These are phyloP conservation scores for Tilletia walkeri DNA, from an alignment of 1,284 basidiomycete species.

Conservation along the genomic window DNA sequence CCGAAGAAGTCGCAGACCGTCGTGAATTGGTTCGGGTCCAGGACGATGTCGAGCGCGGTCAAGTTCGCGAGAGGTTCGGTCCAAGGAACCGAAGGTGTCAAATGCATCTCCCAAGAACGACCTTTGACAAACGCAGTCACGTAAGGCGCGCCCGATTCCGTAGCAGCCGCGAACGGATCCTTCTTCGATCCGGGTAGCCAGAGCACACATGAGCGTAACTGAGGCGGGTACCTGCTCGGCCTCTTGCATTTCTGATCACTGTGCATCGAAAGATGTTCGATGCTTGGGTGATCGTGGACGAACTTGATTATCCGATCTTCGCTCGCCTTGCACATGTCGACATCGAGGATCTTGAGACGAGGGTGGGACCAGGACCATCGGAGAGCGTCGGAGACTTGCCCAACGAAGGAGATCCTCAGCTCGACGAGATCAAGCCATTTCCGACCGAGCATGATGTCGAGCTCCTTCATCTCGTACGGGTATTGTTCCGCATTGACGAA, in stretches of 20 bases:
- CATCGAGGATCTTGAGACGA: not conserved
- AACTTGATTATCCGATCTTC: not conserved
- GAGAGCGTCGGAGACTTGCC: not conserved
- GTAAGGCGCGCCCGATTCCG: not conserved
- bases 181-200: not conserved
- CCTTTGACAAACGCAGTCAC: not conserved
- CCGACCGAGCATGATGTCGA: slow-evolving; percentile 3
- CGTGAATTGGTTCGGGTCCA: not conserved
- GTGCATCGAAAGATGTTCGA: slow-evolving; percentile 8
- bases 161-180: slow-evolving; percentile 8
- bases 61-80: not conserved
- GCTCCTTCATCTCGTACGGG: slow-evolving; percentile 5
- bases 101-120: not conserved
- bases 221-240: slow-evolving; percentile 6
- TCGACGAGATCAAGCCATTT: slow-evolving; percentile 10
- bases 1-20: slow-evolving; percentile 1
- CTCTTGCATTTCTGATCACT: not conserved
- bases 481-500: not conserved
- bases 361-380: slow-evolving; percentile 6
- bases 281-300: slow-evolving; percentile 9
- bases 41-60: slow-evolving; percentile 1
- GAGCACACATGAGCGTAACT: slow-evolving; percentile 2
- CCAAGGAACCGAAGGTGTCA: not conserved
- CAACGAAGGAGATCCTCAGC: not conserved
- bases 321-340: slow-evolving; percentile 2